Evolutionary conservation across 108 stramenopile genomes (phyloP), one percentile per base, ranked within the genome.

Genomic region (Chaetoceros muelleri): DNA sequence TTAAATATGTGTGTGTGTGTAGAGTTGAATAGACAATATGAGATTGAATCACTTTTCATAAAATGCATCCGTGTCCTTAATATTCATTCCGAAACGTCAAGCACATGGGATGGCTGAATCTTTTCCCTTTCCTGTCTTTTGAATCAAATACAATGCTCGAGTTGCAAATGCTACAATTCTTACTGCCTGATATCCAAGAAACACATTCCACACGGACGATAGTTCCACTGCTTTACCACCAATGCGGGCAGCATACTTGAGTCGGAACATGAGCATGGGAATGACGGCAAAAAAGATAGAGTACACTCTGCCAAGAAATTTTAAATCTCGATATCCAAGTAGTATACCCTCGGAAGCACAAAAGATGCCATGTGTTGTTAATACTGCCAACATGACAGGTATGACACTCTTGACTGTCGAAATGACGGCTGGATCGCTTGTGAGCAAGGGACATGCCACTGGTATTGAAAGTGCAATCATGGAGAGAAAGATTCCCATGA

Each of bases 301-400:
- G 54, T 92, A 92, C 73, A 71, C 72, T 46, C 76, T 75, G 20
- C 84, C 81, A 0, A 87, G 66, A 55, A 82, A 88, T 2, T 54
- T 60, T 24, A 87, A 60, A 62, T 92, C 90, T 59, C 77, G 85
- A 52, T 77, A 79, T n/a, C 86, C 90, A 25, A 92, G 61, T 23
- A 92, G 58, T 10, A 81, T 52, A 16, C 86, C 86, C 65, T 92
- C 90, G 0, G 66, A 55, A 46, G 71, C 72, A 48, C 82, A 84
- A 50, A 88, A 63, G 2, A 79, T 44, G 10, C 84, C 85, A 65
- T 92, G 82, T 22, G 75, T 61, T 0, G 65, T 44, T 44, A 87
- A 87, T 48, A 85, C 64, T 28, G 56, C 73, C 2, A 81, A 54
- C 0, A 82, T 65, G 21, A 72, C 27, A 1, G 90, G 85, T 26